Base-by-base conservation (phyloP, 495 filamentous ascomycete species). In the Cercophora samala region DNA sequence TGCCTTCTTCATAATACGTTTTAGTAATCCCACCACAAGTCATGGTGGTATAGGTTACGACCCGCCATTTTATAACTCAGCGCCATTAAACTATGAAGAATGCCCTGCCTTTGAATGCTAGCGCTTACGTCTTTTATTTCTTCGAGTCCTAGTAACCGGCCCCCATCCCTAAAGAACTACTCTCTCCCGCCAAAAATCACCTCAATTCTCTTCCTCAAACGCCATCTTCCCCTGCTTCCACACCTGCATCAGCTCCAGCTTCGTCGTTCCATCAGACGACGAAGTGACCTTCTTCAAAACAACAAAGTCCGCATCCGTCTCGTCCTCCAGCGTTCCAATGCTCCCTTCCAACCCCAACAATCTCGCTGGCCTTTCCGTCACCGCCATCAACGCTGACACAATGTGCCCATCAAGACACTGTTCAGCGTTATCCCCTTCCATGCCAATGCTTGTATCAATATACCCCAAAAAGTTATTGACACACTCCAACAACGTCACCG, bases 301-400 rank as follows among this genome's bases (percentile, higher is more conserved):
- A 24, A 93, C 85, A 64, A 96, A 72, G 78, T 96, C 92, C 1
- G 91, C 92, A 82, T 96, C 92, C 3, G 90, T 89, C 21, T 87
- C 90, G 37, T 83, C 80, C 2, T 85, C 82, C 63, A 96, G 74
- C 1, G 75, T 81, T 0, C 91, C 92, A 80, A 94, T 94, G 24
- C 86, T 77, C 3, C 80, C 83, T 59, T 87, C 72, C 55, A 93
- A 62, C 0, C 88, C 88, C 24, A 96, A 76, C 87, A 96, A 19
- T 81, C 80, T 1, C 26, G 91, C 91, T 13, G 92, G 91, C 9
- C 87, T 89, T 17, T 81, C 80, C 1, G 92, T 93, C 11, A 92
- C 91, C 0, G 90, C 84, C 65, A 82, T 84, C 23, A 96, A 76
- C 0, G 87, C 90, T 71, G 86, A 81, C 0, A 89, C 85, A 13